A percentile compares a stretch with the other conserved stretches of the same genome.
Conservation (phyloP, 2,329 filamentous ascomycete genomes). For the Aspergillus nomiae region DNA sequence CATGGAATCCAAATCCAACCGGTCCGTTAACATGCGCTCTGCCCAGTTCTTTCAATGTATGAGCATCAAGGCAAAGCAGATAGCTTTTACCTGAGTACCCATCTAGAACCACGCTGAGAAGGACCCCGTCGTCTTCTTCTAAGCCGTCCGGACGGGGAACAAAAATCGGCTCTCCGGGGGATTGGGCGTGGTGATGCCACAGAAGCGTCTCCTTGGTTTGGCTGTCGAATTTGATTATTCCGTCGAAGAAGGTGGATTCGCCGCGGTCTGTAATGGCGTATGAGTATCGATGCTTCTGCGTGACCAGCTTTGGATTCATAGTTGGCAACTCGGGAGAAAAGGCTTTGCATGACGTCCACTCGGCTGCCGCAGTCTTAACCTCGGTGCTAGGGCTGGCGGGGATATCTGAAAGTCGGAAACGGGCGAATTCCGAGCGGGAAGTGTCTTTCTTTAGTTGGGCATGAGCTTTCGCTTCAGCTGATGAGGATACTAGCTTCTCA, state of each 20-base stretch:
- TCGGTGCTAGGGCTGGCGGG: constrained; percentile 20
- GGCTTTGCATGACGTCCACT: constrained; percentile 29
- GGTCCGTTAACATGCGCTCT: constrained; percentile 52
- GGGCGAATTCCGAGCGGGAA: constrained; percentile 27
- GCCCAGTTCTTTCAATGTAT: constrained; percentile 52
- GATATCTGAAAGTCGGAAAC: constrained; percentile 43
- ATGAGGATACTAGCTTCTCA: constrained; percentile 64
- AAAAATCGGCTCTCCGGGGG: constrained; percentile 58
- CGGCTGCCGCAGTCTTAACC: constrained; percentile 21
- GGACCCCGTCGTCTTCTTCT: constrained; percentile 55
- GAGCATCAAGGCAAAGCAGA: constrained; percentile 55
- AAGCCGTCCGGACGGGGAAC: constrained; percentile 35
- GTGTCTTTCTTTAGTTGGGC: constrained; percentile 36
- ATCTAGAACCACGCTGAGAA: constrained; percentile 57
- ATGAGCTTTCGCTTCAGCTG: constrained; percentile 45
- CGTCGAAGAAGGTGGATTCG: constrained; percentile 54
- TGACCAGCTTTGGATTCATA: constrained; percentile 50
- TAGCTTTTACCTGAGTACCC: constrained; percentile 54
- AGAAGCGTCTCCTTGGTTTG: constrained; percentile 40
- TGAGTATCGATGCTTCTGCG: constrained; percentile 51
- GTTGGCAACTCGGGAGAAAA: constrained; percentile 51
- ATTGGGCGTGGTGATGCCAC: constrained; percentile 54
- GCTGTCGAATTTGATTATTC: constrained; percentile 56
- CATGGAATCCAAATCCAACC: constrained; percentile 59
- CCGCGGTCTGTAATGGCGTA: constrained; percentile 52